Base-by-base conservation (phyloP, 768 basidiomycete species). In the Termitomyces sp. region DNA sequence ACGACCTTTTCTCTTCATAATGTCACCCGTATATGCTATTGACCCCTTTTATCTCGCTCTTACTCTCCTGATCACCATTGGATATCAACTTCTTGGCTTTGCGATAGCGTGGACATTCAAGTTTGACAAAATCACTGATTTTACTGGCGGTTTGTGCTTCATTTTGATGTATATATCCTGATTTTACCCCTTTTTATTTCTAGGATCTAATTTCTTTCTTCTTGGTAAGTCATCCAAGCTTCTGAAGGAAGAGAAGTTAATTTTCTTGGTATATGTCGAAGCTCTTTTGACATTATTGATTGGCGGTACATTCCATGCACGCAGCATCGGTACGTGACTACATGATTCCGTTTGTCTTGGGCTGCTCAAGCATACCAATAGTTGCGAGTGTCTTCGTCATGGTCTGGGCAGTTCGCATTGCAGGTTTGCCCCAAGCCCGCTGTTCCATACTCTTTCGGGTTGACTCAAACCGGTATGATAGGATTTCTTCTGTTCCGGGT, bases 101-200 rank as follows among this genome's bases (percentile, higher is more conserved):
- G 76, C 79, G 4, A 82, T 88, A 55, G 86, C 87, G 7, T 88
- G 84, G 82, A 82, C 82, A 0, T 73, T 86, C 39, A 81, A 87
- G 73, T 86, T 88, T 63, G 87, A 89, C 71, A 88, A 89, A 68
- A 84, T 88, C 45, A 88, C 87, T 13, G 87, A 88, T 69, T 83
- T 87, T 57, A 86, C 83, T 2, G 83, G 84, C 61, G 79, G 81
- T 79, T 36, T 22, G 72, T 61, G 55, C 51, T 53, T 61, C 56
- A 49, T 47, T 56, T 83, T 18, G 84, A 84, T 50, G 33, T 26
- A 18, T 51, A 5, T 9, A 10, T n/a, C n/a, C 36, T n/a, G 12
- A 26, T n/a, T 13, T 26, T 6, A 37, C 16, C 18, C 9, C 20
- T 24, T 16, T 10, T 4, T 27, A 22, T 22, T 36, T 26, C 16